Evolutionary conservation across 371 early-diverging fungal species (phyloP).

Genomic region (Lichtheimia hyalospora): DNA sequence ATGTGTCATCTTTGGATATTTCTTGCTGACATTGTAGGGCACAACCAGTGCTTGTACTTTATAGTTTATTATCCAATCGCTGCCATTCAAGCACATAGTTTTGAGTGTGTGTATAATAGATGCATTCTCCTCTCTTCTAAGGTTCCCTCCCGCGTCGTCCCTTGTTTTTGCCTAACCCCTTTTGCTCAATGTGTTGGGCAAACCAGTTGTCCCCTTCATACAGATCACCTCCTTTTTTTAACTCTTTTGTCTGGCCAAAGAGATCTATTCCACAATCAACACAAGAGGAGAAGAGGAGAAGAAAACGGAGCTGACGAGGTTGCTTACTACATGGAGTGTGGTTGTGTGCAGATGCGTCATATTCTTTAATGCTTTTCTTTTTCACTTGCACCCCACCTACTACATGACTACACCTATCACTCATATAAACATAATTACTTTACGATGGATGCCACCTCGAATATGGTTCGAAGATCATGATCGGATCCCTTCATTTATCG

Average conservation of each 20-base stretch:
- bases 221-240: background rate
- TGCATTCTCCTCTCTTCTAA: no score
- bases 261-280: background rate
- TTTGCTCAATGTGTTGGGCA: background rate
- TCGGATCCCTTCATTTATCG: slow-evolving; percentile 14
- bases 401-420: slow-evolving; percentile 13
- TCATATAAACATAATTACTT: slow-evolving; percentile 27
- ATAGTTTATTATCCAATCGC: no score
- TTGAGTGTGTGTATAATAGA: no score
- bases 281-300: no score
- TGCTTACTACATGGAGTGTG: no score
- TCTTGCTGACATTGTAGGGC: no score
- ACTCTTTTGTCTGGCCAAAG: background rate
- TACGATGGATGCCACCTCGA: slow-evolving; percentile 37
- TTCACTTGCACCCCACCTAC: background rate
- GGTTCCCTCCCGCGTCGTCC: background rate
- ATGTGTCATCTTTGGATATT: no score
- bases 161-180: background rate
- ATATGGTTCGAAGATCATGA: slow-evolving; percentile 21
- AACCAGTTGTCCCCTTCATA: background rate
- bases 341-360: no score
- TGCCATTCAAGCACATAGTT: no score
- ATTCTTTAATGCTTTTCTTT: no score
- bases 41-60: no score
- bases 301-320: no score